These are phyloP conservation scores for Skeletonema costatum DNA, from an alignment of 108 stramenopile genomes.

Conservation along the genomic window DNA sequence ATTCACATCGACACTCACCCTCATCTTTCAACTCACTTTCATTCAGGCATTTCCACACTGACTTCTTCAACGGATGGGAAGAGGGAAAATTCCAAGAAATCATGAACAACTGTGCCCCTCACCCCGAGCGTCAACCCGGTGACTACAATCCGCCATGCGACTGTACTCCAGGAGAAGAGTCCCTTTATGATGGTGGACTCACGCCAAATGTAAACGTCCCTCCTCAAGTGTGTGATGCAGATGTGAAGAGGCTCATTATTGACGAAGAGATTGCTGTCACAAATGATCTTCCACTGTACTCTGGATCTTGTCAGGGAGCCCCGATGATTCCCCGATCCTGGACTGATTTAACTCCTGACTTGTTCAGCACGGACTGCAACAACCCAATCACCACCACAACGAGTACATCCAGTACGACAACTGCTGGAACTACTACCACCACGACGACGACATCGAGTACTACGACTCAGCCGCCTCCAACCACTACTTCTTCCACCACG, in stretches of 20 bases:
- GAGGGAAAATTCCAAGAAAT: constrained; percentile 32
- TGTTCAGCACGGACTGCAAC: constrained; percentile 7
- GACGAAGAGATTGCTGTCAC: constrained; percentile 21
- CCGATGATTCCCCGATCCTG: background rate
- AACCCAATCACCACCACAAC: constrained; percentile 3
- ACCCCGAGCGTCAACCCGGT: background rate
- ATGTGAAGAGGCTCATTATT: constrained; percentile 24
- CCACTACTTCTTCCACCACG: background rate
- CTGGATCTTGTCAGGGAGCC: constrained; percentile 4
- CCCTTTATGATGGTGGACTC: constrained; percentile 5
- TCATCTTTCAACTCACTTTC: no score
- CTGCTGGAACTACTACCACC: background rate
- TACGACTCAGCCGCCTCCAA: background rate
- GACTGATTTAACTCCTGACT: constrained; percentile 10
- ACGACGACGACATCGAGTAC: background rate
- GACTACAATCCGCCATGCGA: constrained; percentile 30
- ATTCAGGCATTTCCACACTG: background rate
- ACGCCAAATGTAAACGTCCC: constrained; percentile 10
- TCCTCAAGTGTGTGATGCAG: constrained; percentile 18
- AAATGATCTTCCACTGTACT: background rate
- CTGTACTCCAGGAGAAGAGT: constrained; percentile 23
- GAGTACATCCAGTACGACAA: background rate
- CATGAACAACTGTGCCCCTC: constrained; percentile 28
- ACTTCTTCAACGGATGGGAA: constrained; percentile 37
- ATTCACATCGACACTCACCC: no score